A percentile compares a stretch with the other conserved stretches of the same genome.
Conservation (phyloP, 2,329 filamentous ascomycete genomes). For the Neonectria magnoliae region DNA sequence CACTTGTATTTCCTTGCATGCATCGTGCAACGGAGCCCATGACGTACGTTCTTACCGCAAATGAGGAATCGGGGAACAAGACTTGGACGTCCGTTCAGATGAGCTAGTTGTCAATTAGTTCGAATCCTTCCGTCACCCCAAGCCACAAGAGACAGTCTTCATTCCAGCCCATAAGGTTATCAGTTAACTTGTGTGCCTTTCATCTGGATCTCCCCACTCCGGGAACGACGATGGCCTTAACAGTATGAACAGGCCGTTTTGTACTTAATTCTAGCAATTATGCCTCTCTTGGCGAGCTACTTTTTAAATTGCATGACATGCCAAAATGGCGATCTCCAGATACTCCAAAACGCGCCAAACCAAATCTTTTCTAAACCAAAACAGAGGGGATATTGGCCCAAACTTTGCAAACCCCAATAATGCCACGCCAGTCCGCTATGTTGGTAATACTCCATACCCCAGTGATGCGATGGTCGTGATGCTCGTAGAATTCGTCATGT, state of each 20-base stretch:
- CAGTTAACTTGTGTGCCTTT: background rate
- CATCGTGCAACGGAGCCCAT: conserved; percentile 21
- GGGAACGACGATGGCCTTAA: conserved; percentile 7
- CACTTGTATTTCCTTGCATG: conserved; percentile 32
- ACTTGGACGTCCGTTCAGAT: conserved; percentile 5
- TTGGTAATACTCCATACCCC: conserved; percentile 41
- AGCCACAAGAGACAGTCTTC: background rate
- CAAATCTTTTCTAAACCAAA: conserved; percentile 36
- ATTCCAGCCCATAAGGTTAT: background rate
- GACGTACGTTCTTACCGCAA: conserved; percentile 34
- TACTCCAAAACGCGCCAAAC: conserved; percentile 40
- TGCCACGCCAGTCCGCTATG: conserved; percentile 37
- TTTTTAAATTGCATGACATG: conserved; percentile 37
- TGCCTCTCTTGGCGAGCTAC: conserved; percentile 41
- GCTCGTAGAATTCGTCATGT: conserved; percentile 42
- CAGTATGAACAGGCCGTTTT: background rate
- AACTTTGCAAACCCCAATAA: conserved; percentile 37
- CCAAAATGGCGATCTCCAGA: conserved; percentile 33
- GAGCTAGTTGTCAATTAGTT: conserved; percentile 14
- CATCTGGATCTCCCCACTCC: background rate
- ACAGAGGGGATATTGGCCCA: conserved; percentile 35
- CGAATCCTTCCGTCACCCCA: conserved; percentile 5
- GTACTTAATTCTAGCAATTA: conserved; percentile 13
- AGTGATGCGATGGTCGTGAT: conserved; percentile 43
- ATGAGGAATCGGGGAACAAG: conserved; percentile 28